Percentiles rank a stretch among this genome's conserved stretches.
These are phyloP conservation scores for Fusarium hostae DNA, from an alignment of 2,329 filamentous ascomycete species.

Conservation along the genomic window DNA sequence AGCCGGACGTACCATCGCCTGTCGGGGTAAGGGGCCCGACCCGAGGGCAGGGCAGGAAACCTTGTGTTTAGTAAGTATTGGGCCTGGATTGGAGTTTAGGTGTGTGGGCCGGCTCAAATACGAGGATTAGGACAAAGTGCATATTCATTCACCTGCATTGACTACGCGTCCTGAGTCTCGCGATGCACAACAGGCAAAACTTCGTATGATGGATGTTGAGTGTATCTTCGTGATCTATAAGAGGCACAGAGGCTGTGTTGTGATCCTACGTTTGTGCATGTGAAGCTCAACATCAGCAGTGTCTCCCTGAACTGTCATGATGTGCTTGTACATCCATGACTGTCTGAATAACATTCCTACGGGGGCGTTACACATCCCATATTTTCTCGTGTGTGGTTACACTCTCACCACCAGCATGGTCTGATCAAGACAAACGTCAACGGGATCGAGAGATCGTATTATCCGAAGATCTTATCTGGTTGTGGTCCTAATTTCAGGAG, in stretches of 20 bases:
- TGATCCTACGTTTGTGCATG: neutral
- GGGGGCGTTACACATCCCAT: constrained; percentile 9
- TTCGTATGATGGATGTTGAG: neutral
- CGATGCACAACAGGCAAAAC: constrained; percentile 12
- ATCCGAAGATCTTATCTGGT: constrained; percentile 28
- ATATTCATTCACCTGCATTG: constrained; percentile 8
- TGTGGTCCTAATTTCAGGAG: constrained; percentile 19
- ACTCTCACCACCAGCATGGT: constrained; percentile 1
- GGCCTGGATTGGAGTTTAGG: constrained; percentile 29
- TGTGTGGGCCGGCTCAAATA: constrained; percentile 36
- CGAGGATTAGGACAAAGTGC: constrained; percentile 22
- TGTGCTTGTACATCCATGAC: constrained; percentile 6
- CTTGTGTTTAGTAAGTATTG: constrained; percentile 38
- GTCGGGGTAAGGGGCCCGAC: constrained; percentile 36
- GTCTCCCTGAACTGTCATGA: neutral
- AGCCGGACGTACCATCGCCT: constrained; percentile 34
- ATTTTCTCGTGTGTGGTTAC: constrained; percentile 9
- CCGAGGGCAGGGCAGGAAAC: constrained; percentile 30
- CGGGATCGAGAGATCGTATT: constrained; percentile 13
- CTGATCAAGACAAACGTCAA: constrained; percentile 9
- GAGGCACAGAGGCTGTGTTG: constrained; percentile 11
- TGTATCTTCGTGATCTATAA: constrained; percentile 2
- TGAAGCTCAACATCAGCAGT: neutral
- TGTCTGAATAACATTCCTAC: constrained; percentile 1
- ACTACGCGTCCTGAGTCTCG: constrained; percentile 28